Evolutionary conservation across 2,329 filamentous ascomycete species (phyloP), one percentile per base, ranked within the genome.

Genomic region (Aspergillus costaricaensis): DNA sequence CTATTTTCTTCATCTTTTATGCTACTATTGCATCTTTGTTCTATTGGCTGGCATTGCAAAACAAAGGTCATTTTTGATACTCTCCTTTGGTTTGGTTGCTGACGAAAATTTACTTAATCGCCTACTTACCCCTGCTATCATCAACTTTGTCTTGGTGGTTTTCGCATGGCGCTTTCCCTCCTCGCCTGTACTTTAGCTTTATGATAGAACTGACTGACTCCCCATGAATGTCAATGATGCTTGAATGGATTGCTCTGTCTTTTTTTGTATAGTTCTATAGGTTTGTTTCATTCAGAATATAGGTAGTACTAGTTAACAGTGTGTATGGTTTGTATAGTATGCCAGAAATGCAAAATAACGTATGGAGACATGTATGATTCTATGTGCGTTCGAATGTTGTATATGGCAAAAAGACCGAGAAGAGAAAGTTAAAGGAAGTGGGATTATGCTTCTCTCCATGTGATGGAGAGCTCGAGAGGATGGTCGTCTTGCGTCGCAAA

Each of bases 401-500:
- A 21, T 21, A 21, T 44, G n/a, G 19, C 30, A 47, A 21, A 21
- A 25, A 36, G 17, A 48, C 19, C 23, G 19, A 54, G 53, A 53
- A 48, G 27, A 36, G 48, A 3, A 32, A 38, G 3, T n/a, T n/a
- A 6, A 54, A 25, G 23, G 6, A 54, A 25, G 8, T 23, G 23
- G 23, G 53, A 39, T 61, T 9, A 60, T 19, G 62, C 59, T 12
- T 62, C 62, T 32, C 66, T 68, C 76, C 75, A 78, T 2, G 58
- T 65, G 36, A 78, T 73, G 36, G 69, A 66, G 23, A 78, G 55
- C 43, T 76, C 68, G 54, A 78, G 67, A 1, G 67, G 68, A 59
- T 77, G 75, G 2, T 68, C 67, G 19, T 57, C 71, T 32, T 68
- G 56, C 1, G 74, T 71, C 36, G 69, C 68, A 53, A 70, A 78